Evolutionary conservation across 306 rosid species (phyloP).

Genomic region (Rosa chinensis): DNA sequence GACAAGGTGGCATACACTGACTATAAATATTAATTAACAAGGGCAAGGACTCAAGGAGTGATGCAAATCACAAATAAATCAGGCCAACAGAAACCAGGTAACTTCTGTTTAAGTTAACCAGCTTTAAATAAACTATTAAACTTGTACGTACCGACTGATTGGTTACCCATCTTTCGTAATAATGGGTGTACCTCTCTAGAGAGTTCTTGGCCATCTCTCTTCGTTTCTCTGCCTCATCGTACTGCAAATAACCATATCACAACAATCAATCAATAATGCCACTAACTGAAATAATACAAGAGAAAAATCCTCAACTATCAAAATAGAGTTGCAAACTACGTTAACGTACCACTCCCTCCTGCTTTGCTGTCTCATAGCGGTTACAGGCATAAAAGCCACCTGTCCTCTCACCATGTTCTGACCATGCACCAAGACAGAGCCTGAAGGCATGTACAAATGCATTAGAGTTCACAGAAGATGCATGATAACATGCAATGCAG

Average conservation of each 20-base stretch:
- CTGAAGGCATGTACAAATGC: constrained; percentile 38
- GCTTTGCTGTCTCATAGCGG: no score
- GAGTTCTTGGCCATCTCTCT: no score
- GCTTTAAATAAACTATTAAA: neutral
- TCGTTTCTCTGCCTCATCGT: no score
- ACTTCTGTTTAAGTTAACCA: neutral
- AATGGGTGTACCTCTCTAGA: constrained; percentile 67
- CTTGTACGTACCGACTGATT: constrained; percentile 73
- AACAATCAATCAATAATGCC: no score
- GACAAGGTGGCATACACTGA: neutral
- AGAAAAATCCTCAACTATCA: no score
- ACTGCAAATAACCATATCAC: no score
- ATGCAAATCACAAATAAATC: neutral
- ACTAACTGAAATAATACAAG: no score
- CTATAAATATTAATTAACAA: neutral
- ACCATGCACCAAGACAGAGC: constrained; percentile 94
- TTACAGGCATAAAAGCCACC: no score
- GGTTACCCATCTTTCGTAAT: constrained; percentile 98
- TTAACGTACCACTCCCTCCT: no score
- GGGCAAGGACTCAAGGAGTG: neutral
- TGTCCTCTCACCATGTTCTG: constrained; percentile 92
- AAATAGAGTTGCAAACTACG: no score
- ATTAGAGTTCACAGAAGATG: neutral
- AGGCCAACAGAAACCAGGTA: neutral
- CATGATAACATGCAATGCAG: constrained; percentile 2